Evolutionary conservation across 2,329 filamentous ascomycete species (phyloP).

Genomic region (Chaetomium olivaceum): DNA sequence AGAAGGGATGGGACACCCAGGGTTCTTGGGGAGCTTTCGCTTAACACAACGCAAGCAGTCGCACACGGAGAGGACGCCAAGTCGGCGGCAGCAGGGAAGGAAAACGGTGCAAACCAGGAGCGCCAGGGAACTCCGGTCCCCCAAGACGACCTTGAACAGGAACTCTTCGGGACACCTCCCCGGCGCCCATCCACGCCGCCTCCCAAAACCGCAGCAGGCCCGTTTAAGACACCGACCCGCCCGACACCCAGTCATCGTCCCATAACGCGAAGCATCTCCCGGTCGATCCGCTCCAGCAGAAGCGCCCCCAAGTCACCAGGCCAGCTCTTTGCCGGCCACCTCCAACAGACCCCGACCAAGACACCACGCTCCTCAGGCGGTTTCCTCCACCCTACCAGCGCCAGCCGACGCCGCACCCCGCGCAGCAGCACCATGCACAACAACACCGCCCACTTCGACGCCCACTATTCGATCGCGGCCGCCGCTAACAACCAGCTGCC

Average conservation of each 20-base stretch:
- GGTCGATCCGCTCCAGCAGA: conserved; percentile 48
- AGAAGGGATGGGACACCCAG: conserved; percentile 64
- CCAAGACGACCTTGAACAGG: conserved; percentile 49
- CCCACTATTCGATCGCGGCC: conserved; percentile 40
- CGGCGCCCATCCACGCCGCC: conserved; percentile 54
- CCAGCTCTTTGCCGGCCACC: conserved; percentile 38
- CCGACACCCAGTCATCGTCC: conserved; percentile 62
- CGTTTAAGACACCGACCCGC: conserved; percentile 64
- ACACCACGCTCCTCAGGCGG: conserved; percentile 40
- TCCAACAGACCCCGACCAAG: conserved; percentile 52
- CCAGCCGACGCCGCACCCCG: conserved; percentile 46
- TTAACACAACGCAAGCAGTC: conserved; percentile 53
- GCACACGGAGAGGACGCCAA: conserved; percentile 43
- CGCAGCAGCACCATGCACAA: conserved; percentile 35
- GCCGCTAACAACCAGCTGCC: conserved; percentile 28
- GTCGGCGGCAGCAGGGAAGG: conserved; percentile 43
- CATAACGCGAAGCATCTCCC: conserved; percentile 61
- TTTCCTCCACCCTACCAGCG: conserved; percentile 17
- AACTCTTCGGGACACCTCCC: conserved; percentile 66
- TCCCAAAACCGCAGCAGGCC: conserved; percentile 48
- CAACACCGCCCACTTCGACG: conserved; percentile 31
- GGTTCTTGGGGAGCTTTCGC: conserved; percentile 58
- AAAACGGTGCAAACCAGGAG: conserved; percentile 40
- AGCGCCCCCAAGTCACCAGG: conserved; percentile 46
- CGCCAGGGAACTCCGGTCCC: conserved; percentile 37